Evolutionary conservation across 345 rosid species (phyloP).

Genomic region (Turnera subulata): DNA sequence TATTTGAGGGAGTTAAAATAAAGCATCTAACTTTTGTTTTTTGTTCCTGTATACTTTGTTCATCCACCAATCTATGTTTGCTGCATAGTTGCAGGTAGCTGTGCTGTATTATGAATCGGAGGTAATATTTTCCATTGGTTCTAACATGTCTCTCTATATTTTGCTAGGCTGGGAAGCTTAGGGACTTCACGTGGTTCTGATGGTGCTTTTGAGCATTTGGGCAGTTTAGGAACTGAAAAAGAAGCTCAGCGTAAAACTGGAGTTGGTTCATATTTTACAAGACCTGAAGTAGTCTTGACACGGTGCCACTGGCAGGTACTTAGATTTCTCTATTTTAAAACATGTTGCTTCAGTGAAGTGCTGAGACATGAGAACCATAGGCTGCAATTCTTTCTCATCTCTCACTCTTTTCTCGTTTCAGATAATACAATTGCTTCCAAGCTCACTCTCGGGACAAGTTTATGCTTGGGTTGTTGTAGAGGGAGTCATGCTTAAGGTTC

Average conservation of each 20-base stretch:
- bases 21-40: background rate
- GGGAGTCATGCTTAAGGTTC: slow-evolving; percentile 89
- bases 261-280: slow-evolving; percentile 76
- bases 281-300: slow-evolving; percentile 74
- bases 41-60: background rate
- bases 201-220: slow-evolving; percentile 25
- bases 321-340: slow-evolving; percentile 7
- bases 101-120: too few species aligned
- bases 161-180: slow-evolving; percentile 56
- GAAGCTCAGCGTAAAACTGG: slow-evolving; percentile 32
- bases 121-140: slow-evolving; percentile 2
- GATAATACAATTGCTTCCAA: slow-evolving; percentile 79
- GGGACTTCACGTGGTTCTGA: slow-evolving; percentile 32
- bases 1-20: background rate
- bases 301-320: slow-evolving; percentile 84
- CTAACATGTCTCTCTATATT: slow-evolving; percentile 8
- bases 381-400: slow-evolving; percentile 14
- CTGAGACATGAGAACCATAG: slow-evolving; percentile 1
- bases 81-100: too few species aligned
- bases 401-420: too few species aligned
- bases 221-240: slow-evolving; percentile 33
- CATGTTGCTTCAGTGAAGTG: slow-evolving; percentile 8
- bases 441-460: slow-evolving; percentile 54
- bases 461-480: slow-evolving; percentile 89
- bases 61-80: background rate